These are phyloP conservation scores for Paramecium primaurelia DNA, from an alignment of 73 alveolate species.

Conservation along the genomic window DNA sequence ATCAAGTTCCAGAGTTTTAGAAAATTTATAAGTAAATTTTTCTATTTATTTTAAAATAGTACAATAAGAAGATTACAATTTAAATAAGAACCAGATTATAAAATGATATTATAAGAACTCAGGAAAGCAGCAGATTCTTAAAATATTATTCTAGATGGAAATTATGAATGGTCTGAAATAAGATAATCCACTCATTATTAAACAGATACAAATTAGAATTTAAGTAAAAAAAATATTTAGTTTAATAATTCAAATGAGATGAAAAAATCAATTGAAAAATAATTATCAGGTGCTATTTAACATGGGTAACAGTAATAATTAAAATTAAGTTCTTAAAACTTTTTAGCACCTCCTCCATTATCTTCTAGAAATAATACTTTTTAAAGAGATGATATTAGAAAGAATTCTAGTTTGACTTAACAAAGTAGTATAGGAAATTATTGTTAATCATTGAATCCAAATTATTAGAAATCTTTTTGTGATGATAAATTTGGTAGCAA, in stretches of 20 bases:
- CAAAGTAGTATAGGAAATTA: background rate
- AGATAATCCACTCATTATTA: slow-evolving; percentile 25
- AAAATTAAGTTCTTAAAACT: background rate
- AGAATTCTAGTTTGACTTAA: background rate
- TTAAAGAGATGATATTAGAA: background rate
- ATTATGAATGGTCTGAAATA: slow-evolving; percentile 70
- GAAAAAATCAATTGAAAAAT: slow-evolving; percentile 39
- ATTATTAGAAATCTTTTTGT: background rate
- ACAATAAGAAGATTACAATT: slow-evolving; percentile 62
- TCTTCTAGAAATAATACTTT: background rate
- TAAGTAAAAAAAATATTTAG: background rate
- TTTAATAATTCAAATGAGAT: background rate
- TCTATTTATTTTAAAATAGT: slow-evolving; percentile 38
- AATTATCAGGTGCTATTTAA: background rate
- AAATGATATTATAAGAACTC: slow-evolving; percentile 60
- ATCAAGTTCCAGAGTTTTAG: slow-evolving; percentile 52
- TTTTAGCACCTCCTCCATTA: slow-evolving; percentile 23
- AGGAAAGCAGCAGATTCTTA: slow-evolving; percentile 28
- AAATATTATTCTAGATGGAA: slow-evolving; percentile 60
- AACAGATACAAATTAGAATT: slow-evolving; percentile 2
- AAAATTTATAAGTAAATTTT: slow-evolving; percentile 58
- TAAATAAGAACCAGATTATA: slow-evolving; percentile 64
- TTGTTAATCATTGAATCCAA: slow-evolving; percentile 5
- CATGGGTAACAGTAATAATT: background rate
- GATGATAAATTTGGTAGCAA: background rate